These are phyloP conservation scores for Linnemannia hyalina DNA, from an alignment of 192 early-diverging fungal species.

Conservation along the genomic window DNA sequence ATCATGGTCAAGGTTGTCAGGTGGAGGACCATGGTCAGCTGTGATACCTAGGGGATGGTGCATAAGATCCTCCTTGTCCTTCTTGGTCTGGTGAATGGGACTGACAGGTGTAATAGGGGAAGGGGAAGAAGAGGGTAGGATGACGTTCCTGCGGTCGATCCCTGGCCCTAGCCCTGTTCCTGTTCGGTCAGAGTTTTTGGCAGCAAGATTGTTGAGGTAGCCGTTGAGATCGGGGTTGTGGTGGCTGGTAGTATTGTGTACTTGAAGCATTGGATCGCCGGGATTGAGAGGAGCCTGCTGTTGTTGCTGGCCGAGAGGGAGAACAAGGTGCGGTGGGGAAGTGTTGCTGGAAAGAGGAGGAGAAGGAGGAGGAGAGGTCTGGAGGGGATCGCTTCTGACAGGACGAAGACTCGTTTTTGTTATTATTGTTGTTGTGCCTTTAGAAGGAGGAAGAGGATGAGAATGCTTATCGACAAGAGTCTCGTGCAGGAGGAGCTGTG, in stretches of 20 bases:
- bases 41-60: constrained; percentile 21
- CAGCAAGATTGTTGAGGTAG: background rate
- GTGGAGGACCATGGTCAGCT: constrained; percentile 8
- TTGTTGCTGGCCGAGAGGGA: background rate
- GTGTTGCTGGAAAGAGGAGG: background rate
- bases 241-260: background rate
- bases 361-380: background rate
- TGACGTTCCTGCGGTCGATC: background rate
- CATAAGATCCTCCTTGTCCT: background rate
- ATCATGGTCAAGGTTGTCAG: background rate
- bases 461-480: background rate
- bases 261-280: constrained; percentile 17
- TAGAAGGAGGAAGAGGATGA: background rate
- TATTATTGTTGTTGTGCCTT: background rate
- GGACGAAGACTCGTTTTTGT: background rate
- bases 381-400: background rate
- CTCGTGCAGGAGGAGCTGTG: background rate
- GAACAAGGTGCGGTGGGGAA: background rate
- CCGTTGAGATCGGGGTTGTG: background rate
- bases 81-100: background rate
- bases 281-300: background rate
- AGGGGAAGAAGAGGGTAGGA: background rate
- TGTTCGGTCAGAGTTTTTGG: background rate
- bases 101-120: background rate
- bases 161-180: background rate